phyloP scores from a whole-genome alignment of 768 basidiomycete species.

The Russula compacta region DNA sequence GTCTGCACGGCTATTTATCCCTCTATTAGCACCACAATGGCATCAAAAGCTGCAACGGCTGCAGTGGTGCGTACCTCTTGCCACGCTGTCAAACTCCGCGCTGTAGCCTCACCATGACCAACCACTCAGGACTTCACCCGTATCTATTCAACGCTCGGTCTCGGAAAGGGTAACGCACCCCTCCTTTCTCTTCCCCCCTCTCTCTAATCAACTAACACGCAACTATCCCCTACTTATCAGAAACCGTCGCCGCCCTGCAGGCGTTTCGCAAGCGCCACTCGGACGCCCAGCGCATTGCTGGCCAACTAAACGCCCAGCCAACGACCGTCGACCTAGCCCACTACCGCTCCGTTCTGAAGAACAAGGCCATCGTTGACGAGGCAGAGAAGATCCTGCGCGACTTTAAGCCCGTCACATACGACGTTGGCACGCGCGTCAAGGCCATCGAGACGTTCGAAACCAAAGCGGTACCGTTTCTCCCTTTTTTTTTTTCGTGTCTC shows the following conservation, averaged over 20 bases:
- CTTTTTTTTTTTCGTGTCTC: not conserved
- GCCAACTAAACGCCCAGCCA: slow-evolving; percentile 55
- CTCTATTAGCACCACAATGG: slow-evolving; percentile 34
- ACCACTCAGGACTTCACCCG: slow-evolving; percentile 65
- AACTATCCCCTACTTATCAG: slow-evolving; percentile 31
- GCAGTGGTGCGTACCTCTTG: slow-evolving; percentile 37
- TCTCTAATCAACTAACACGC: not conserved
- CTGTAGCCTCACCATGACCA: slow-evolving; percentile 8
- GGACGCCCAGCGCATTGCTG: slow-evolving; percentile 72
- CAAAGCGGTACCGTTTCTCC: slow-evolving; percentile 63
- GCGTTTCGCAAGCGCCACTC: slow-evolving; percentile 94
- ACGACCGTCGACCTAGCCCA: slow-evolving; percentile 83
- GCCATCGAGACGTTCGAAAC: slow-evolving; percentile 95
- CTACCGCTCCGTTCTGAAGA: slow-evolving; percentile 89
- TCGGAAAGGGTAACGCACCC: slow-evolving; percentile 66
- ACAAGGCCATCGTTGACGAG: slow-evolving; percentile 85
- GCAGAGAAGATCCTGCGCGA: slow-evolving; percentile 80
- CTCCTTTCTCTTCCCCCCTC: not conserved
- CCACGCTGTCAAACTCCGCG: slow-evolving; percentile 3
- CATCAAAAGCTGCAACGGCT: slow-evolving; percentile 60
- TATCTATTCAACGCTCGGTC: slow-evolving; percentile 71
- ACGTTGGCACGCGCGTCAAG: slow-evolving; percentile 80
- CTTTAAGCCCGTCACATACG: slow-evolving; percentile 94
- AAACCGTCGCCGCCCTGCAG: slow-evolving; percentile 84
- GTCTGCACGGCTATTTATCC: not conserved